Base-by-base conservation (phyloP, 371 early-diverging fungal species). In the Funneliformis caledonium region DNA sequence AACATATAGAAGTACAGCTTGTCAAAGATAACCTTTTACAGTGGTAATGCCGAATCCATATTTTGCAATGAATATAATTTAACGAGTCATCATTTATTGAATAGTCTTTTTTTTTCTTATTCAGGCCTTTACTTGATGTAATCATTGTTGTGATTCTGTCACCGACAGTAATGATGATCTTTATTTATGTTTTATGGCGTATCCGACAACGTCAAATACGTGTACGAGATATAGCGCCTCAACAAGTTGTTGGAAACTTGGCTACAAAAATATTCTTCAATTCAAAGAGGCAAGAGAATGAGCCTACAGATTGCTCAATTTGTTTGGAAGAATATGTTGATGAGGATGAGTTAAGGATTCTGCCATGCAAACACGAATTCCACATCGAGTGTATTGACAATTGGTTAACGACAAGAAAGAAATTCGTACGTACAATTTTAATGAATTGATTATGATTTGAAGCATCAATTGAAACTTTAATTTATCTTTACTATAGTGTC, bases 311-410 rank as follows among this genome's bases (percentile, higher is more conserved):
- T 59, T 99, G 99, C 85, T 94, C 94, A 33, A 96, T 99, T 68
- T 99, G 99, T 87, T 86, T 98, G 80, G 96, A 96, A 43, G 96
- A 95, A 73, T 98, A 94, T 86, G 86, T 87, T 45, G 91, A 92
- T 45, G 94, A 91, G 5, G 95, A 95, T 42, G 87, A 90, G 72
- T 83, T 98, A 48, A 85, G 98, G 9, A 87, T 92, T 10, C 85
- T 99, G 72, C 94, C 94, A 0, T 99, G 99, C 85, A 86, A 86
- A 52, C 99, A 99, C 85, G 89, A 90, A 73, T 99, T 96, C 86
- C 99, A 99, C 83, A 87, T 90, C 48, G 87, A 87, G 6, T 99
- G 99, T 86, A 93, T 99, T 43, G 98, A 97, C 80, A 87, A 85
- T 52, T 95, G 95, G 95, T 87, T 95, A 22, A 94, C 93, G 2